Conservation (phyloP, 2,329 filamentous ascomycete species). For the Curvularia lunata region DNA sequence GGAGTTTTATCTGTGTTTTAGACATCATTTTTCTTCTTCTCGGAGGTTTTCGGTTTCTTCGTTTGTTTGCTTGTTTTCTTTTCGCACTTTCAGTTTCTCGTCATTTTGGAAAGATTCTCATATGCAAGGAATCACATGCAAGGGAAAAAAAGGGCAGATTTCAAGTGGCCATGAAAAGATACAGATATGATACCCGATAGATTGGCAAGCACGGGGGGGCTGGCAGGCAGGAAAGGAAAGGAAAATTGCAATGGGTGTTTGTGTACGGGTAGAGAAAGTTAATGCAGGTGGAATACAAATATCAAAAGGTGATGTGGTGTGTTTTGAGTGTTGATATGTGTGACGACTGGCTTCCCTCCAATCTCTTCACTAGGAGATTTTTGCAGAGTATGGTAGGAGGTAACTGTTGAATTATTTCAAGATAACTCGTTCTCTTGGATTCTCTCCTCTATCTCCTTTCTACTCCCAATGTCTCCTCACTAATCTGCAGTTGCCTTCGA, state of each 20-base stretch:
- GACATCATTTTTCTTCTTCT: too few relatives aligned
- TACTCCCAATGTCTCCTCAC: too few relatives aligned
- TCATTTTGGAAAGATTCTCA: too few relatives aligned
- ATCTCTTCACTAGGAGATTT: neutral
- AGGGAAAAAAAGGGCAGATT: neutral
- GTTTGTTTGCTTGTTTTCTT: too few relatives aligned
- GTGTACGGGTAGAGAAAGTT: neutral
- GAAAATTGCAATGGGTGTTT: constrained; percentile 12
- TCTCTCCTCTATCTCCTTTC: too few relatives aligned
- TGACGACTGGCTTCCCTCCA: neutral
- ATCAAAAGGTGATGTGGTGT: neutral
- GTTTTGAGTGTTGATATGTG: neutral
- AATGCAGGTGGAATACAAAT: neutral
- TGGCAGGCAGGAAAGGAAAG: neutral
- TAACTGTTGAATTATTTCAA: neutral
- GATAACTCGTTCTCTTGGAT: neutral
- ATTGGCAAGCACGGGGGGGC: constrained; percentile 10
- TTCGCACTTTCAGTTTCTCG: neutral
- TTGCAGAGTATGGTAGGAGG: neutral
- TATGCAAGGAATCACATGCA: neutral
- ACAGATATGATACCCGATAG: constrained; percentile 18
- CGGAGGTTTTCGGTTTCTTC: too few relatives aligned
- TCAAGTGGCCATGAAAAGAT: neutral
- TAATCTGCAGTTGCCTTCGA: too few relatives aligned
- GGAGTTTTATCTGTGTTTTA: too few relatives aligned